phyloP scores from a whole-genome alignment of 2,329 filamentous ascomycete genomes.

The Calonectria fujianensis region DNA sequence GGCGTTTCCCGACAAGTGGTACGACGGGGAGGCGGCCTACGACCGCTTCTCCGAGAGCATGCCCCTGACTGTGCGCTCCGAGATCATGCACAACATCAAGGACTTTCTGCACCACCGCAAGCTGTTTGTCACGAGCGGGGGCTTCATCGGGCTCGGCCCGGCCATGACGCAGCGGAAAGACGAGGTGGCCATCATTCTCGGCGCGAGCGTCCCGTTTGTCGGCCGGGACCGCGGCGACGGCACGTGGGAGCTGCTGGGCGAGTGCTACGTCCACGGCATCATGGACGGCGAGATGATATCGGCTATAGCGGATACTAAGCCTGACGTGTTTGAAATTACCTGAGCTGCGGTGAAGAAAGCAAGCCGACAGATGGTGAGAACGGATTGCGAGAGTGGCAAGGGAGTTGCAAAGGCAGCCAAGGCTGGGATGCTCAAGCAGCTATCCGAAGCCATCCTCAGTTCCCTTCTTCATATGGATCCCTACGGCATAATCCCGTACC shows the following conservation, averaged over 20 bases:
- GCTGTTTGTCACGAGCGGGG: conserved; percentile 25
- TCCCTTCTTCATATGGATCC: not conserved
- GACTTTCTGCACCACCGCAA: conserved; percentile 28
- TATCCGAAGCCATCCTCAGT: not conserved
- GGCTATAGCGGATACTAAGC: conserved; percentile 11
- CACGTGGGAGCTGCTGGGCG: conserved; percentile 24
- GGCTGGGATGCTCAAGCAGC: not conserved
- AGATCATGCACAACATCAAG: conserved; percentile 32
- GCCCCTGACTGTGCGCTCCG: conserved; percentile 23
- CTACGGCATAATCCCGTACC: not conserved
- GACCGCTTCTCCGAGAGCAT: conserved; percentile 11
- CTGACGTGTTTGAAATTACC: conserved; percentile 26
- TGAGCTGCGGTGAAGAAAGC: not conserved
- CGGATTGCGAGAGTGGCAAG: not conserved
- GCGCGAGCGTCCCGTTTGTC: conserved; percentile 27
- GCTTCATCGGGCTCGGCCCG: conserved; percentile 30
- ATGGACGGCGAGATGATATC: conserved; percentile 31
- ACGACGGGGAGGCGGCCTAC: conserved; percentile 3
- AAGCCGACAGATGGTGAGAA: too few species aligned
- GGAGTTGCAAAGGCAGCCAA: not conserved
- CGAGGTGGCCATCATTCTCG: conserved; percentile 28
- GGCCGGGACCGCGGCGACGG: conserved; percentile 22
- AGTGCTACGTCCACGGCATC: conserved; percentile 30
- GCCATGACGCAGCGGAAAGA: conserved; percentile 28
- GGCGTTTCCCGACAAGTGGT: conserved; percentile 10